Percentiles rank a stretch among this genome's conserved stretches.
Evolutionary conservation across 2,329 filamentous ascomycete genomes (phyloP).

Genomic region (Colletotrichum sp.): DNA sequence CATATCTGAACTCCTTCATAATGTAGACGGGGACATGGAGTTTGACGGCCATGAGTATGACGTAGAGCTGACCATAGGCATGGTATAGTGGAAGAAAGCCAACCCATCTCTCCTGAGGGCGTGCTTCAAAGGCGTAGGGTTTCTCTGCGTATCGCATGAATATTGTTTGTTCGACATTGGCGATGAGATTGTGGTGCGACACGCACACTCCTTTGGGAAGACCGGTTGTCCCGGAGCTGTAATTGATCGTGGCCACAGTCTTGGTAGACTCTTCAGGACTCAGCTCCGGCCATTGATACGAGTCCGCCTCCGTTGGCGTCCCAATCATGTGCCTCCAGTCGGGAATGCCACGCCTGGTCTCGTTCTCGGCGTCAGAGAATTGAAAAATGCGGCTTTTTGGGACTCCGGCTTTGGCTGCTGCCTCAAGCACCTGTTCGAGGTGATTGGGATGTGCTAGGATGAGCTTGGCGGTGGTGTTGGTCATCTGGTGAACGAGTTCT

Average conservation of each 20-base stretch:
- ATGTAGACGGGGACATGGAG: conserved; percentile 55
- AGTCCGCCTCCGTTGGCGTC: conserved; percentile 30
- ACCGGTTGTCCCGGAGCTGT: conserved; percentile 56
- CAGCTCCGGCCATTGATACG: conserved; percentile 47
- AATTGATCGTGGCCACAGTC: conserved; percentile 51
- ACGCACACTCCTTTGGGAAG: conserved; percentile 57
- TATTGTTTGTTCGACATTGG: conserved; percentile 55
- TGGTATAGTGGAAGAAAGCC: conserved; percentile 73
- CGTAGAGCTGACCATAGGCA: conserved; percentile 60
- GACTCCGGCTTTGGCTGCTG: conserved; percentile 44
- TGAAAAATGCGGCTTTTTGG: conserved; percentile 48
- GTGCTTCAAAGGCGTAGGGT: conserved; percentile 36
- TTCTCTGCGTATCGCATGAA: conserved; percentile 46
- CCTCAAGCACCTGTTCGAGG: conserved; percentile 46
- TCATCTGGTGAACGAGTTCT: conserved; percentile 58
- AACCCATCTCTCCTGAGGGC: conserved; percentile 52
- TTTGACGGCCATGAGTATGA: conserved; percentile 50
- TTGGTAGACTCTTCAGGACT: conserved; percentile 35
- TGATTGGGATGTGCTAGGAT: conserved; percentile 54
- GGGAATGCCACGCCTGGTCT: conserved; percentile 33
- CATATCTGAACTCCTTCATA: conserved; percentile 61
- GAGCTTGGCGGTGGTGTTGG: conserved; percentile 53
- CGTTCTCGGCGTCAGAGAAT: conserved; percentile 46
- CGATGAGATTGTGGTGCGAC: conserved; percentile 52
- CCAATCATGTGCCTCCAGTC: conserved; percentile 49